Percentiles rank a stretch among this genome's conserved stretches.
Evolutionary conservation across 1,139 yeast genomes (phyloP).

Genomic region (Kluyveromyces sp.): DNA sequence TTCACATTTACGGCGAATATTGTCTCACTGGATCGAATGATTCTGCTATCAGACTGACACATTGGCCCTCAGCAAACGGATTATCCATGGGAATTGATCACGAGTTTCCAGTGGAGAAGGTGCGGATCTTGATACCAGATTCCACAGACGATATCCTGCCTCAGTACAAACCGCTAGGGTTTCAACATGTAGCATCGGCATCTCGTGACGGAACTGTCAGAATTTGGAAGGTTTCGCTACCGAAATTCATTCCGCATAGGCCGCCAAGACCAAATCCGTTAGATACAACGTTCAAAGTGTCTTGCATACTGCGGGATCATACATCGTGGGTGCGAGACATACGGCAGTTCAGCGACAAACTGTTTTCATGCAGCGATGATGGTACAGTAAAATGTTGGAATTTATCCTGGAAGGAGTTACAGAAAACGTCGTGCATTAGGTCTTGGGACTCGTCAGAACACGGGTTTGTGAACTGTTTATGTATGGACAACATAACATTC

Average conservation of each 20-base stretch:
- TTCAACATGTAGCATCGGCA: slow-evolving; percentile 67
- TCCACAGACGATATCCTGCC: neutral
- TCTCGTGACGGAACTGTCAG: slow-evolving; percentile 74
- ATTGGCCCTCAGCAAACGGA: slow-evolving; percentile 61
- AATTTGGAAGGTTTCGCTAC: slow-evolving; percentile 71
- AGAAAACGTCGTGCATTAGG: slow-evolving; percentile 46
- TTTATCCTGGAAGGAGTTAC: slow-evolving; percentile 40
- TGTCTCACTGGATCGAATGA: slow-evolving; percentile 77
- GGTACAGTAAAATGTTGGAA: slow-evolving; percentile 67
- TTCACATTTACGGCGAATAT: slow-evolving; percentile 50
- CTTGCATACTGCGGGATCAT: slow-evolving; percentile 61
- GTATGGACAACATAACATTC: slow-evolving; percentile 13
- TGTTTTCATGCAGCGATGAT: slow-evolving; percentile 77
- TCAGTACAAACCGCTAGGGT: slow-evolving; percentile 41
- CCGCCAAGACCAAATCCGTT: slow-evolving; percentile 49
- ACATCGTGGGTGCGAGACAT: slow-evolving; percentile 75
- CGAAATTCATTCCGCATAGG: slow-evolving; percentile 46
- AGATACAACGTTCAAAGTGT: slow-evolving; percentile 54
- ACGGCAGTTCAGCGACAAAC: slow-evolving; percentile 45
- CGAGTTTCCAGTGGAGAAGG: slow-evolving; percentile 75
- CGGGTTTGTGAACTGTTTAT: slow-evolving; percentile 22
- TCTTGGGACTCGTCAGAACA: slow-evolving; percentile 39
- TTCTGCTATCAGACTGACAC: slow-evolving; percentile 62
- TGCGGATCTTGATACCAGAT: slow-evolving; percentile 53
- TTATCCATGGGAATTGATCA: slow-evolving; percentile 68